Evolutionary conservation across 148 eudicot genomes (phyloP).

Genomic region (Spergularia marina): DNA sequence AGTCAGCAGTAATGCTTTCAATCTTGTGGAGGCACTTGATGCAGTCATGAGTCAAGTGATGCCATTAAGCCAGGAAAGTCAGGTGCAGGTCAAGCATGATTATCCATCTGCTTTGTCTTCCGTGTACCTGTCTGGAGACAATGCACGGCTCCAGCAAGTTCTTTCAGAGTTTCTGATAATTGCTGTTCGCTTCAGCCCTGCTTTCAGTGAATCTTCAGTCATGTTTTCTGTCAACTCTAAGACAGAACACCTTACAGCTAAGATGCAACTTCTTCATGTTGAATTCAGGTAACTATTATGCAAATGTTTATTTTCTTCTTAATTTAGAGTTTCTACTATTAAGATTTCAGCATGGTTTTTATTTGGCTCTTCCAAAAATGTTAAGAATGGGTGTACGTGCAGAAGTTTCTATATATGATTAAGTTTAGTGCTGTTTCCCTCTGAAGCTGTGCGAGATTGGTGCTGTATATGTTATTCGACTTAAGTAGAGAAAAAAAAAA

Average conservation of each 20-base stretch:
- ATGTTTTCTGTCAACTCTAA: constrained; percentile 45
- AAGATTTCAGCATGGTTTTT: not conserved
- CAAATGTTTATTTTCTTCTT: not conserved
- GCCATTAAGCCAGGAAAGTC: constrained; percentile 57
- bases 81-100: constrained; percentile 54
- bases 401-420: too few species aligned
- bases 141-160: constrained; percentile 84
- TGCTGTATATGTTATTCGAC: too few species aligned
- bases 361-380: not conserved
- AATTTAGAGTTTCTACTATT: not conserved
- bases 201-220: constrained; percentile 56
- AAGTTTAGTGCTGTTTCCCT: too few species aligned
- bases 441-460: too few species aligned
- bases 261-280: constrained; percentile 65
- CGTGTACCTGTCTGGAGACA: constrained; percentile 63
- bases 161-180: constrained; percentile 74
- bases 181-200: constrained; percentile 63
- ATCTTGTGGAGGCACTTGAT: constrained; percentile 66
- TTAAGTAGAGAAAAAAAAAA: too few species aligned
- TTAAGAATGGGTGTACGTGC: not conserved
- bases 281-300: constrained; percentile 61
- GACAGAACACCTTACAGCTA: constrained; percentile 56
- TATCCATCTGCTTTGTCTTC: constrained; percentile 54
- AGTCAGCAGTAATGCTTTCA: constrained; percentile 50
- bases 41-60: constrained; percentile 72